These are phyloP conservation scores for Podaxis pistillaris DNA, from an alignment of 768 basidiomycete genomes.

Conservation along the genomic window DNA sequence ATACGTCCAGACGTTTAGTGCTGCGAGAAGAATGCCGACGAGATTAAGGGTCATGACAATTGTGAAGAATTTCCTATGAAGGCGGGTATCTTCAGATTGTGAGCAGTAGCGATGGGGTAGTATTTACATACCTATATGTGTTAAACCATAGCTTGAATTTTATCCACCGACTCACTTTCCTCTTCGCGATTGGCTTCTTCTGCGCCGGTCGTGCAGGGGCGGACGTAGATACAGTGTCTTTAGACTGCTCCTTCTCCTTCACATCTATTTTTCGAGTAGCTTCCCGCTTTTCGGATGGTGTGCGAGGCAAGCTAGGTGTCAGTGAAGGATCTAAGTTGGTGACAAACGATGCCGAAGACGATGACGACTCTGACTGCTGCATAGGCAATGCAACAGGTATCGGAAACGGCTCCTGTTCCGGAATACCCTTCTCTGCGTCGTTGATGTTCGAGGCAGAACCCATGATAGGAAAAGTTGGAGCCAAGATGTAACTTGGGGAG, in stretches of 20 bases:
- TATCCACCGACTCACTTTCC: conserved; percentile 51
- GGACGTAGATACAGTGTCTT: neutral
- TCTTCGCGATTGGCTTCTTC: conserved; percentile 11
- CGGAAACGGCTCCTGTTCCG: conserved; percentile 26
- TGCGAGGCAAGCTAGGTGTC: neutral
- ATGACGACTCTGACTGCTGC: conserved; percentile 15
- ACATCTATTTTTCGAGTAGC: neutral
- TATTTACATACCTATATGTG: conserved; percentile 57
- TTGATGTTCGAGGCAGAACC: conserved; percentile 25
- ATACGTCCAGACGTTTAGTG: conserved; percentile 66
- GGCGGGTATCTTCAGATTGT: neutral
- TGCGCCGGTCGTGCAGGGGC: neutral
- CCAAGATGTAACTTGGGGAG: neutral
- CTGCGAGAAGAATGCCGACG: conserved; percentile 57
- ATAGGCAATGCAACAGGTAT: conserved; percentile 21
- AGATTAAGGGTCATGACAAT: conserved; percentile 60
- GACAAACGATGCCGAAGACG: conserved; percentile 14
- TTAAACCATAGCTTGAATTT: conserved; percentile 75
- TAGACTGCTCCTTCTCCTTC: conserved; percentile 2
- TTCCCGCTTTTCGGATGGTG: neutral
- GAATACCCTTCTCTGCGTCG: conserved; percentile 38
- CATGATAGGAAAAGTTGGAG: conserved; percentile 14
- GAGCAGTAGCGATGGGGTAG: neutral
- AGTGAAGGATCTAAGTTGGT: conserved; percentile 10
- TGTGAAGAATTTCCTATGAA: conserved; percentile 67